phyloP scores from a whole-genome alignment of 2,329 filamentous ascomycete genomes.

The Arthroderma uncinatum region DNA sequence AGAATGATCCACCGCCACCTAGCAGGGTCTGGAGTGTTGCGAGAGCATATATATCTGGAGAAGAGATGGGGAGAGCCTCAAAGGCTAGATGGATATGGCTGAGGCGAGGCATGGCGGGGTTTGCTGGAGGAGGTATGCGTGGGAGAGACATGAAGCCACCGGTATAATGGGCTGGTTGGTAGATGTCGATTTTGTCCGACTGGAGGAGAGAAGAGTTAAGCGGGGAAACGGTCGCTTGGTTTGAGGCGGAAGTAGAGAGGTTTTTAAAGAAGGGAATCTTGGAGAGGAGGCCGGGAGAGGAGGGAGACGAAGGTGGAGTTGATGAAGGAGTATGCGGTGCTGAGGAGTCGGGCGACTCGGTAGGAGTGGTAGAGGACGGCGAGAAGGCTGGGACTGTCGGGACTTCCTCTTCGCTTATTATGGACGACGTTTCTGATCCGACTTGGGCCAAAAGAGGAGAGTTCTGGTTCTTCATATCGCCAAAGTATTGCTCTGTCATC shows the following conservation, averaged over 20 bases:
- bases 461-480: constrained; percentile 61
- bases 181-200: constrained; percentile 45
- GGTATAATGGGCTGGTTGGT: constrained; percentile 67
- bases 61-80: constrained; percentile 82
- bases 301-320: constrained; percentile 18
- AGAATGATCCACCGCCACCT: constrained; percentile 92
- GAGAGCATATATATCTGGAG: constrained; percentile 88
- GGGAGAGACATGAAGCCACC: constrained; percentile 86
- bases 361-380: constrained; percentile 27
- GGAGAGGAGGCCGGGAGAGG: constrained; percentile 55
- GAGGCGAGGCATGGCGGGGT: constrained; percentile 66
- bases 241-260: constrained; percentile 61
- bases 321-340: constrained; percentile 21
- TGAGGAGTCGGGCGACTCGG: constrained; percentile 22
- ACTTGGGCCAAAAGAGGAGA: constrained; percentile 43
- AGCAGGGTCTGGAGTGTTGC: constrained; percentile 92
- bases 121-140: constrained; percentile 62
- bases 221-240: constrained; percentile 45
- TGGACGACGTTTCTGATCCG: constrained; percentile 46
- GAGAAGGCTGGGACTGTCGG: constrained; percentile 28
- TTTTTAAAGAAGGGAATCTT: constrained; percentile 86
- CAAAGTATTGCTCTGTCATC: constrained; percentile 76
- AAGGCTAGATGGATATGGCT: constrained; percentile 94
- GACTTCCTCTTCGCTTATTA: constrained; percentile 22
- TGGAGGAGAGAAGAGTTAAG: constrained; percentile 39